phyloP scores from a whole-genome alignment of 768 basidiomycete genomes.

The Trametopsis cervina region DNA sequence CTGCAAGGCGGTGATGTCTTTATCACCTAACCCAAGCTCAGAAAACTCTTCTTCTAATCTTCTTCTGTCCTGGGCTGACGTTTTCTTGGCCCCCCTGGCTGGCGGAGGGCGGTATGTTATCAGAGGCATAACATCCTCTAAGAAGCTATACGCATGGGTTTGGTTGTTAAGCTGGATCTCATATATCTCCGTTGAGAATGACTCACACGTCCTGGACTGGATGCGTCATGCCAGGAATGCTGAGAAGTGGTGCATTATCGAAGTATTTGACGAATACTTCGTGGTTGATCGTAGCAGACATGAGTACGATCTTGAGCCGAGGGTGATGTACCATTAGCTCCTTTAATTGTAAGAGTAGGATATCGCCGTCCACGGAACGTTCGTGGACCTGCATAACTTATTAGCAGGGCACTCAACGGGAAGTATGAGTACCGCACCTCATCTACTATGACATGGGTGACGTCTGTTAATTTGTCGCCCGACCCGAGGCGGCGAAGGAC shows the following conservation, averaged over 20 bases:
- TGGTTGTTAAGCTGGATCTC: slow-evolving; percentile 7
- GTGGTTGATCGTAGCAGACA: slow-evolving; percentile 96
- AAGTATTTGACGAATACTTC: slow-evolving; percentile 82
- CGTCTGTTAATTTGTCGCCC: slow-evolving; percentile 60
- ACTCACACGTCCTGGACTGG: slow-evolving; percentile 71
- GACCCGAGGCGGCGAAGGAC: slow-evolving; percentile 70
- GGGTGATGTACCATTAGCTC: slow-evolving; percentile 61
- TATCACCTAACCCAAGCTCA: slow-evolving; percentile 44
- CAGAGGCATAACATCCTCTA: slow-evolving; percentile 68
- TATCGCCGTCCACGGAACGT: slow-evolving; percentile 85
- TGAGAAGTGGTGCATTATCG: slow-evolving; percentile 67
- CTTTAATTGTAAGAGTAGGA: slow-evolving; percentile 77
- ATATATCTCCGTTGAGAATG: neutral
- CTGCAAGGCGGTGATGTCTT: slow-evolving; percentile 49
- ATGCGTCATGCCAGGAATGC: slow-evolving; percentile 77
- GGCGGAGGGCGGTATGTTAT: slow-evolving; percentile 49
- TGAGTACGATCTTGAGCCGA: slow-evolving; percentile 73
- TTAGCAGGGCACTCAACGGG: neutral
- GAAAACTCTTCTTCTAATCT: slow-evolving; percentile 43
- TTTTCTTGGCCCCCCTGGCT: slow-evolving; percentile 25
- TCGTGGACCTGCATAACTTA: slow-evolving; percentile 66
- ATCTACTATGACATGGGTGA: slow-evolving; percentile 86
- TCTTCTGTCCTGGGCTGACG: slow-evolving; percentile 33
- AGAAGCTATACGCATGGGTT: slow-evolving; percentile 49
- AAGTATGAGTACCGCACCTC: slow-evolving; percentile 58